A percentile compares a stretch with the other conserved stretches of the same genome.
Conservation (phyloP, 768 basidiomycete genomes). For the Floccularia luteovirens region DNA sequence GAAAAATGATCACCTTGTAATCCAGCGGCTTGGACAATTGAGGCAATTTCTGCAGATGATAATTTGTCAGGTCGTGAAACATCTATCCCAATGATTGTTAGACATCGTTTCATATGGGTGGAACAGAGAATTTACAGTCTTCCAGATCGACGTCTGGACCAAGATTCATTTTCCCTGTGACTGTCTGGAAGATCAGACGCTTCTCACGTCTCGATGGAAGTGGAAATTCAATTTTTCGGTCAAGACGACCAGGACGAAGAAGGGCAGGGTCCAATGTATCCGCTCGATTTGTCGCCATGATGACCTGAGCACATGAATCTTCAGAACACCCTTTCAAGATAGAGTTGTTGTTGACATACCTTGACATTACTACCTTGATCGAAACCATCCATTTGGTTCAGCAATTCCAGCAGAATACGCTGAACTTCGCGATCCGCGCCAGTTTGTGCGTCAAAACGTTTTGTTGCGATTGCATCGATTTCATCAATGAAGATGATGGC, state of each 20-base stretch:
- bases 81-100: conserved; percentile 39
- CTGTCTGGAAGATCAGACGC: conserved; percentile 96
- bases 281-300: conserved; percentile 99
- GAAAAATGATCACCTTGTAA: conserved; percentile 63
- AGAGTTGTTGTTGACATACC: conserved; percentile 36
- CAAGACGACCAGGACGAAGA: conserved; percentile 93
- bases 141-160: conserved; percentile 97
- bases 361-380: conserved; percentile 99
- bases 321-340: background rate
- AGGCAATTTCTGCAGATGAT: conserved; percentile 92
- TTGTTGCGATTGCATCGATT: conserved; percentile 97
- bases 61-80: conserved; percentile 94
- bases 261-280: conserved; percentile 97
- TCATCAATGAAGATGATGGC: conserved; percentile 99
- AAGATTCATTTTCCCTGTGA: conserved; percentile 95
- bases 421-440: conserved; percentile 99
- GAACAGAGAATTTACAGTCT: conserved; percentile 66
- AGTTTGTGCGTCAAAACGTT: conserved; percentile 98
- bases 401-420: conserved; percentile 90
- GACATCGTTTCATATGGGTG: background rate
- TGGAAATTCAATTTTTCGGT: conserved; percentile 99
- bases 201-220: conserved; percentile 90
- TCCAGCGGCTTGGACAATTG: conserved; percentile 95
- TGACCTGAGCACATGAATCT: conserved; percentile 53
- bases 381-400: conserved; percentile 99